Conservation (phyloP, 1,284 basidiomycete species). For the Cryptococcus sp. region DNA sequence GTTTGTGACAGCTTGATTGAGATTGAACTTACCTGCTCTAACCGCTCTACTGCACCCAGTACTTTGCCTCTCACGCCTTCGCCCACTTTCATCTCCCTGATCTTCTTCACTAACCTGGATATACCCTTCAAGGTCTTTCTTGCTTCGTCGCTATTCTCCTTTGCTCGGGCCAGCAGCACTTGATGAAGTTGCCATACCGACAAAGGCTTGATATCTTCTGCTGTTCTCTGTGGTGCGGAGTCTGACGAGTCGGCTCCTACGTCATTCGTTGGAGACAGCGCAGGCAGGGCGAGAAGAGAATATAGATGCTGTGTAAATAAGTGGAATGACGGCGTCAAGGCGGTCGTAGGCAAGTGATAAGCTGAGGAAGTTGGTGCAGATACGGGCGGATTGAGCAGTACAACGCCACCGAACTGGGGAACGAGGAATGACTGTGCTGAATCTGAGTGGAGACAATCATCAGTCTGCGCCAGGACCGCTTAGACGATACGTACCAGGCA, state of each 20-base stretch:
- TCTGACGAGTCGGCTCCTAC: no score
- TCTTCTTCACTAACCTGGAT: constrained; percentile 75
- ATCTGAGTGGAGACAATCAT: constrained; percentile 19
- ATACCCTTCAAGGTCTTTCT: constrained; percentile 78
- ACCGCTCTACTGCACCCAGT: constrained; percentile 65
- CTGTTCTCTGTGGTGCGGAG: constrained; percentile 10
- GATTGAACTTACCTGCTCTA: constrained; percentile 64
- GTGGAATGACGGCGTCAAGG: constrained; percentile 64
- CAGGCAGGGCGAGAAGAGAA: constrained; percentile 74
- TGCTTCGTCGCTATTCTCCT: constrained; percentile 69
- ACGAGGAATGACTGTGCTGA: constrained; percentile 66
- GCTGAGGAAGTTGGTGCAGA: constrained; percentile 14
- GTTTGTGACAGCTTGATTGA: background rate
- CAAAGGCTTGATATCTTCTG: constrained; percentile 25
- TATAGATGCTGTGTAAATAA: constrained; percentile 76
- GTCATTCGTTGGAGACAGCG: constrained; percentile 54
- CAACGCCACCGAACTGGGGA: constrained; percentile 93
- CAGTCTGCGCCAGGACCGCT: background rate
- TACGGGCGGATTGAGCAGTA: constrained; percentile 68
- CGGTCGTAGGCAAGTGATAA: constrained; percentile 31
- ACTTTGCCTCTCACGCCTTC: constrained; percentile 73
- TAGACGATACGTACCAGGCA: constrained; percentile 58
- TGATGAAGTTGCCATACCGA: constrained; percentile 73
- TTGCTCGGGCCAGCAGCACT: constrained; percentile 68
- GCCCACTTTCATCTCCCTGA: constrained; percentile 86